A percentile compares a stretch with the other conserved stretches of the same genome.
phyloP scores from a whole-genome alignment of 305 asterid species.

The Plantago coronopus region DNA sequence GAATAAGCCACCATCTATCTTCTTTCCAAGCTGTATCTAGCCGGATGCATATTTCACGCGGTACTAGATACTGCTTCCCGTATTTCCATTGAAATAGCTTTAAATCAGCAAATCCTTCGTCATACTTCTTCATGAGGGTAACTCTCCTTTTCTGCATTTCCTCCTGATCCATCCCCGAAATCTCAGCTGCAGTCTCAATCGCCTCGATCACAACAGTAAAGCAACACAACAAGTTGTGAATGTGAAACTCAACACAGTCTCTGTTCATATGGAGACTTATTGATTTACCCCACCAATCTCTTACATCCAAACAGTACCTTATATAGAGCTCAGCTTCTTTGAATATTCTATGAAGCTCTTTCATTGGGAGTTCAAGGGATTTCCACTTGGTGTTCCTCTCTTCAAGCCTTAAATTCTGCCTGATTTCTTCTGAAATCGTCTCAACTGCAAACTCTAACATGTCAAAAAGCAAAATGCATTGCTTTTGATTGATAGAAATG shows the following conservation, averaged over 20 bases:
- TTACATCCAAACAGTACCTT: conserved; percentile 52
- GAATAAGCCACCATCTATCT: conserved; percentile 61
- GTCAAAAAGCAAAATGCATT: conserved; percentile 64
- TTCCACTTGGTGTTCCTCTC: conserved; percentile 70
- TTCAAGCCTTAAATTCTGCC: conserved; percentile 52
- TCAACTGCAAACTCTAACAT: conserved; percentile 58
- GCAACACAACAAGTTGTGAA: conserved; percentile 65
- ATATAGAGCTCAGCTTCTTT: conserved; percentile 65
- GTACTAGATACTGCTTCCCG: conserved; percentile 63
- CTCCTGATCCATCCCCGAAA: conserved; percentile 43
- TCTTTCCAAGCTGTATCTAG: conserved; percentile 58
- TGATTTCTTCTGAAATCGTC: conserved; percentile 57
- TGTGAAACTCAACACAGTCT: conserved; percentile 64
- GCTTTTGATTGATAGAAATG: conserved; percentile 67
- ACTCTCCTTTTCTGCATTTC: conserved; percentile 44
- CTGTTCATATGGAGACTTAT: conserved; percentile 58
- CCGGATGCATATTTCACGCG: conserved; percentile 43
- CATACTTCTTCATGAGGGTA: conserved; percentile 51
- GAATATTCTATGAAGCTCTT: conserved; percentile 57
- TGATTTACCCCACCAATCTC: conserved; percentile 80
- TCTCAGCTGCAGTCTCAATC: conserved; percentile 58
- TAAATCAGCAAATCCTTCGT: conserved; percentile 46
- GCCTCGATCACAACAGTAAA: conserved; percentile 64
- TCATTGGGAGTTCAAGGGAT: conserved; percentile 67
- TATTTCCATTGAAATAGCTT: conserved; percentile 58